Evolutionary conservation across 257 asterid genomes (phyloP).

Genomic region (Ophiorrhiza pumila): DNA sequence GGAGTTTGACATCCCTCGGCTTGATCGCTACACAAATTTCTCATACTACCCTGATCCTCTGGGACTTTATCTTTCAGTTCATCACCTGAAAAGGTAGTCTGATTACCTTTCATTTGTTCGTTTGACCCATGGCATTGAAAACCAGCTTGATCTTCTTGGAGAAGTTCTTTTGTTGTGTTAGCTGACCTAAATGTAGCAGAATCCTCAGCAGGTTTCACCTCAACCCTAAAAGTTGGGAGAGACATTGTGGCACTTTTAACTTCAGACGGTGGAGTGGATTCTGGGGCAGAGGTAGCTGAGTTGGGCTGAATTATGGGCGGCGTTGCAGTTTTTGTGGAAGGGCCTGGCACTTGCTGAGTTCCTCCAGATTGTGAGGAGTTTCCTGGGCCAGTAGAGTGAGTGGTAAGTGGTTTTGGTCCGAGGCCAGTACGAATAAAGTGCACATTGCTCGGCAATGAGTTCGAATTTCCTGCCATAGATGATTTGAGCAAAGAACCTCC

Average conservation of each 20-base stretch:
- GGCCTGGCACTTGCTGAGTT: constrained; percentile 34
- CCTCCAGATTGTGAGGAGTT: constrained; percentile 34
- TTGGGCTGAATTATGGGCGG: constrained; percentile 27
- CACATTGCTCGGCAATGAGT: constrained; percentile 75
- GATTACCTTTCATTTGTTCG: constrained; percentile 16
- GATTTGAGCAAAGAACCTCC: constrained; percentile 52
- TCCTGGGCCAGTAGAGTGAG: constrained; percentile 33
- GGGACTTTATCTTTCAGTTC: constrained; percentile 23
- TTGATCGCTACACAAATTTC: constrained; percentile 23
- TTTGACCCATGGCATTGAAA: constrained; percentile 5
- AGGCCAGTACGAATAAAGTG: constrained; percentile 66
- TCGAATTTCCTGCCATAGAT: constrained; percentile 35
- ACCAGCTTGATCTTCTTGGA: constrained; percentile 23
- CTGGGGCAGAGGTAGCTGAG: constrained; percentile 23
- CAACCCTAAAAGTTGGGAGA: constrained; percentile 20
- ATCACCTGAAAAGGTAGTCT: background rate
- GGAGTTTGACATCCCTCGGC: constrained; percentile 31
- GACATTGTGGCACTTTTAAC: constrained; percentile 21
- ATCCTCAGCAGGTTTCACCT: constrained; percentile 22
- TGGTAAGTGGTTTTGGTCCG: constrained; percentile 47
- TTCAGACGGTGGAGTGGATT: constrained; percentile 18
- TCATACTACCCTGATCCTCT: constrained; percentile 28
- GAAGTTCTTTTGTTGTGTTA: constrained; percentile 24
- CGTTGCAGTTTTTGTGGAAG: constrained; percentile 32
- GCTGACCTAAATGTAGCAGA: constrained; percentile 22